These are phyloP conservation scores for Cordyceps cateniannulata DNA, from an alignment of 2,329 filamentous ascomycete species.

Conservation along the genomic window DNA sequence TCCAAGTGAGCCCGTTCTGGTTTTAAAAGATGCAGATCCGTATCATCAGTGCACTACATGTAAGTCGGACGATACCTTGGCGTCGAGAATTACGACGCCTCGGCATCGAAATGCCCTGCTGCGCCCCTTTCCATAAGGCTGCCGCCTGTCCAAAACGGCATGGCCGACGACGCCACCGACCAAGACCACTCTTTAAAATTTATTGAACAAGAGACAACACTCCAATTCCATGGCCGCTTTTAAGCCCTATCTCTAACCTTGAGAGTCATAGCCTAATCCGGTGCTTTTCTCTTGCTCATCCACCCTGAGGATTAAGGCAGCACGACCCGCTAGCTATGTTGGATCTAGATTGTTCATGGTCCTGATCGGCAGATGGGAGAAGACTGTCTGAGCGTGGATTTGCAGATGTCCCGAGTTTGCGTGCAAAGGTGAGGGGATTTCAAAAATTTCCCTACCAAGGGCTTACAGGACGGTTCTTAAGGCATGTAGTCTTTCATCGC, in stretches of 20 bases:
- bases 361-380: neutral
- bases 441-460: neutral
- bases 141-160: neutral
- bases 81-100: too few species aligned
- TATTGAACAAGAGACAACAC: neutral
- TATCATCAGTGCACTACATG: too few species aligned
- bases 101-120: neutral
- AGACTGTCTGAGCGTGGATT: too few species aligned
- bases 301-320: neutral
- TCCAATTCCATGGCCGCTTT: neutral
- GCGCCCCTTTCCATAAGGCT: neutral
- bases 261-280: neutral
- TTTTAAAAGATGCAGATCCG: too few species aligned
- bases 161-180: neutral
- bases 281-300: neutral
- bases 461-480: neutral
- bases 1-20: too few species aligned
- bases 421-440: too few species aligned
- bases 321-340: neutral
- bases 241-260: neutral
- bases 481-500: neutral
- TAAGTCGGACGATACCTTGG: too few species aligned
- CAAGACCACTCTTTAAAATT: neutral
- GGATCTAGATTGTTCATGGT: neutral
- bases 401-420: too few species aligned